These are phyloP conservation scores for Tulasnella sp. DNA, from an alignment of 768 basidiomycete genomes.

Conservation along the genomic window DNA sequence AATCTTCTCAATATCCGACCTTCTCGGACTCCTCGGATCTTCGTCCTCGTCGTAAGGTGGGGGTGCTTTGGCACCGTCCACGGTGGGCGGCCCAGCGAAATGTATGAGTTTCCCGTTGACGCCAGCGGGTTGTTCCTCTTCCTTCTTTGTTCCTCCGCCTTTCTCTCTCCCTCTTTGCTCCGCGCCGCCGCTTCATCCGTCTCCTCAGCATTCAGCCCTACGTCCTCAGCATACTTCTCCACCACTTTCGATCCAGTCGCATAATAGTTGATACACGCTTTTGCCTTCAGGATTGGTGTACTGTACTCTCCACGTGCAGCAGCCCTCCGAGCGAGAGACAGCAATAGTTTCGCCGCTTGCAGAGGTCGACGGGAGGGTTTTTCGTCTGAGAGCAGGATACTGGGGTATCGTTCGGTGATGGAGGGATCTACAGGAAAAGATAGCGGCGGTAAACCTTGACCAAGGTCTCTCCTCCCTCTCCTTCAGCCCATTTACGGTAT, in stretches of 20 bases:
- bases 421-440: conserved; percentile 74
- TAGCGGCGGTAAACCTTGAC: conserved; percentile 86
- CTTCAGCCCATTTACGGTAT: conserved; percentile 89
- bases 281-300: conserved; percentile 83
- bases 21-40: conserved; percentile 64
- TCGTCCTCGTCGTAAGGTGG: conserved; percentile 72
- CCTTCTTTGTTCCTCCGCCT: conserved; percentile 39
- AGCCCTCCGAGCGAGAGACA: conserved; percentile 79
- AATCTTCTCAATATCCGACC: conserved; percentile 82
- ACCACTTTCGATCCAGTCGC: conserved; percentile 89
- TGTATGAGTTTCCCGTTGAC: conserved; percentile 62
- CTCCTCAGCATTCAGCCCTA: conserved; percentile 81
- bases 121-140: conserved; percentile 41
- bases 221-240: conserved; percentile 85
- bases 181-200: conserved; percentile 55
- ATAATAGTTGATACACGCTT: conserved; percentile 91
- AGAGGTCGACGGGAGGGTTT: conserved; percentile 70
- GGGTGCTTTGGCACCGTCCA: conserved; percentile 38
- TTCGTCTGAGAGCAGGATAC: conserved; percentile 51
- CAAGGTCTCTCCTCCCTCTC: conserved; percentile 67
- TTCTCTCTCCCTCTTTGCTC: conserved; percentile 46
- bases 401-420: conserved; percentile 72
- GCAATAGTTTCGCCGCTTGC: conserved; percentile 86
- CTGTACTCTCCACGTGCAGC: conserved; percentile 76
- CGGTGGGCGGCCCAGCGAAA: conserved; percentile 57